Percentiles rank a stretch among this genome's conserved stretches.
phyloP scores from a whole-genome alignment of 1,139 yeast species.

The Meyerozyma athensensis region DNA sequence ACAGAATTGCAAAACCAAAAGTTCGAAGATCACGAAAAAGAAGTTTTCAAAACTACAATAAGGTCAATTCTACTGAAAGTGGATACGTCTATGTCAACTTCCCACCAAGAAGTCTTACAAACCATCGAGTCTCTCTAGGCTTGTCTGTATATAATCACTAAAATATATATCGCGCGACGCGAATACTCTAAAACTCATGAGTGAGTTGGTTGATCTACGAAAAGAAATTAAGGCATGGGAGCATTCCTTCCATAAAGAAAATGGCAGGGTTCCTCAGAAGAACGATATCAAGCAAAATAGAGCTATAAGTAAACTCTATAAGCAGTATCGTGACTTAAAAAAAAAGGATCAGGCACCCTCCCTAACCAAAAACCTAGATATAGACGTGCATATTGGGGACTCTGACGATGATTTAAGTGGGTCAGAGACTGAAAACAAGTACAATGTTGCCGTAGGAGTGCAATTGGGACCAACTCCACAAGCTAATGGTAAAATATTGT shows the following conservation, averaged over 20 bases:
- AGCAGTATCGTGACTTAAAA: conserved; percentile 34
- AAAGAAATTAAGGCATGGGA: conserved; percentile 63
- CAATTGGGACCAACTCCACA: conserved; percentile 79
- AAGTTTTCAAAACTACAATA: conserved; percentile 21
- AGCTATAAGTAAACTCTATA: conserved; percentile 41
- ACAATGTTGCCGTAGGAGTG: conserved; percentile 10
- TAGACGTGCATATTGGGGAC: conserved; percentile 6
- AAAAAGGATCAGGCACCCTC: not conserved
- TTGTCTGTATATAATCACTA: conserved; percentile 7
- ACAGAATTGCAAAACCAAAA: conserved; percentile 15
- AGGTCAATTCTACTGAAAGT: conserved; percentile 12
- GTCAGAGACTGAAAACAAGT: conserved; percentile 1
- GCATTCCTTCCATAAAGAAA: conserved; percentile 33
- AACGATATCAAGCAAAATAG: conserved; percentile 48
- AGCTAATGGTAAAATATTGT: conserved; percentile 61
- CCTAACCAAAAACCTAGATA: conserved; percentile 2
- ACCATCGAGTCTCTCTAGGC: conserved; percentile 9
- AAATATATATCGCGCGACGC: conserved; percentile 5
- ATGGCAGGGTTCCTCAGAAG: conserved; percentile 49
- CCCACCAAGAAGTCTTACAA: not conserved
- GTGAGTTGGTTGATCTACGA: conserved; percentile 20
- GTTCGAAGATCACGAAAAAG: conserved; percentile 19
- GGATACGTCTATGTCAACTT: conserved; percentile 8
- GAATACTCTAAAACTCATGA: conserved; percentile 4
- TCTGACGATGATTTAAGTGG: conserved; percentile 6